These are phyloP conservation scores for Puccinia polysora DNA, from an alignment of 1,284 basidiomycete species.

Conservation along the genomic window DNA sequence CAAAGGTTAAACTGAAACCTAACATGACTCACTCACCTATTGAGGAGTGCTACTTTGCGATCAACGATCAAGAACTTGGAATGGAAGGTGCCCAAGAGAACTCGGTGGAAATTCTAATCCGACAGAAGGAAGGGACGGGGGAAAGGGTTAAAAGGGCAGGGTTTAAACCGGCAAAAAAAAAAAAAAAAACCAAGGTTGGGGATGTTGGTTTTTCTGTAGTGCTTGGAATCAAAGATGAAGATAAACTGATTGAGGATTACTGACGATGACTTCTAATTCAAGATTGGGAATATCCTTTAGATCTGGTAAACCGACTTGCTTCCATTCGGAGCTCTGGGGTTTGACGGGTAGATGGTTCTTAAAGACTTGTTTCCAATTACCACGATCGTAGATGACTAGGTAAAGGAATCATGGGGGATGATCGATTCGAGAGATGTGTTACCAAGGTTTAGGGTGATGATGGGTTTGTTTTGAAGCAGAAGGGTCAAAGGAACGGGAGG, in stretches of 20 bases:
- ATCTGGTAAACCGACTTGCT: slow-evolving; percentile 60
- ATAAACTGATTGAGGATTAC: slow-evolving; percentile 34
- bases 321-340: slow-evolving; percentile 57
- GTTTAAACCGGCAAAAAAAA: slow-evolving; percentile 44
- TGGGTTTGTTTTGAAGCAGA: too few relatives aligned
- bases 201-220: slow-evolving; percentile 1
- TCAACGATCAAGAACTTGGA: slow-evolving; percentile 72
- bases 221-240: background rate
- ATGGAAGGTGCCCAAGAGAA: slow-evolving; percentile 65
- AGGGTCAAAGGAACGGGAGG: too few relatives aligned
- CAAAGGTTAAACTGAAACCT: too few relatives aligned
- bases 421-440: background rate
- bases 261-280: slow-evolving; percentile 61
- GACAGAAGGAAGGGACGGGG: background rate
- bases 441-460: too few relatives aligned
- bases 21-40: slow-evolving; percentile 62
- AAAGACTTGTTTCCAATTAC: slow-evolving; percentile 59
- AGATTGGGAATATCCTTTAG: slow-evolving; percentile 63
- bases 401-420: slow-evolving; percentile 45
- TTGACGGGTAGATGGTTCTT: slow-evolving; percentile 38
- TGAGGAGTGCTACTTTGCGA: slow-evolving; percentile 66
- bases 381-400: slow-evolving; percentile 64
- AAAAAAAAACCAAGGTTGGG: background rate
- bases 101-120: slow-evolving; percentile 52
- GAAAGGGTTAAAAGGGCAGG: slow-evolving; percentile 57